Evolutionary conservation across 768 basidiomycete species (phyloP).

Genomic region (Leccinum subgranulosum): DNA sequence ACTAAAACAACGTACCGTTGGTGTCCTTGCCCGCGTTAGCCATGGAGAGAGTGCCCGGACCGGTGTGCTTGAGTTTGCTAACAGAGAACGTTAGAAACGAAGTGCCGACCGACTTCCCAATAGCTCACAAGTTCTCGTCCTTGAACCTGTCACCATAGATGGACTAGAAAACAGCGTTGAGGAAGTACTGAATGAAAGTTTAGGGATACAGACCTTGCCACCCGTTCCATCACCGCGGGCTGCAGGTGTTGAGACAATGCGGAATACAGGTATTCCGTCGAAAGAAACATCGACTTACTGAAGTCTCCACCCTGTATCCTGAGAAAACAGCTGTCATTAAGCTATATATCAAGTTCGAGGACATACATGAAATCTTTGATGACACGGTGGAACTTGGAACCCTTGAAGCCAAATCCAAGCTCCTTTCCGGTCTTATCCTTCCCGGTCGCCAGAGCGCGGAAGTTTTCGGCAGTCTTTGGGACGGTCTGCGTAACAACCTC

Average conservation of each 20-base stretch:
- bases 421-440: conserved; percentile 60
- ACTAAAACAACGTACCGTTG: conserved; percentile 55
- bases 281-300: conserved; percentile 50
- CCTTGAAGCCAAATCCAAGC: conserved; percentile 89
- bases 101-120: neutral
- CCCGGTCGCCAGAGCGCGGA: conserved; percentile 89
- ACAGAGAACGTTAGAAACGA: neutral
- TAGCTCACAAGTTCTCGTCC: conserved; percentile 90
- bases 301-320: conserved; percentile 99
- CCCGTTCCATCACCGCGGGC: conserved; percentile 87
- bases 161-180: conserved; percentile 43
- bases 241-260: conserved; percentile 29
- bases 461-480: conserved; percentile 96
- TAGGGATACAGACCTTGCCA: conserved; percentile 59
- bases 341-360: neutral
- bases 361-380: conserved; percentile 89
- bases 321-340: conserved; percentile 3
- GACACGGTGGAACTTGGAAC: conserved; percentile 94
- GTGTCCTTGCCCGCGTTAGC: conserved; percentile 92
- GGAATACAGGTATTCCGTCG: conserved; percentile 14
- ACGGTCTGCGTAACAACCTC: conserved; percentile 57
- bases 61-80: conserved; percentile 95
- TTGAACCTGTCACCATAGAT: conserved; percentile 90
- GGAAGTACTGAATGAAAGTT: neutral
- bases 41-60: conserved; percentile 87